Conservation (phyloP, 1,284 basidiomycete genomes). For the Wallemia hederae region DNA sequence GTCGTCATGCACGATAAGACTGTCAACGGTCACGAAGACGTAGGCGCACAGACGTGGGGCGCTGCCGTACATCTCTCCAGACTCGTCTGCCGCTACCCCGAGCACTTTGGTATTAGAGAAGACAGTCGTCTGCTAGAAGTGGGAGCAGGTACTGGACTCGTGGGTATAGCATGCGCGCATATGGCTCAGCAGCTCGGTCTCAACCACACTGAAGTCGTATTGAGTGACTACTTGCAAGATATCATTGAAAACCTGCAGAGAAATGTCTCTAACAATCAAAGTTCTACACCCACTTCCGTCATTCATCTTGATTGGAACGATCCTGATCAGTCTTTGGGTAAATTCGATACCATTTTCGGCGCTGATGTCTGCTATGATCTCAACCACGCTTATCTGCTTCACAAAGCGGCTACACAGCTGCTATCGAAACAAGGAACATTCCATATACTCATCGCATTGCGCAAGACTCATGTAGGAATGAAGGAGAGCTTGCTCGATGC, state of each 20-base stretch:
- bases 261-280: slow-evolving; percentile 35
- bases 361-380: slow-evolving; percentile 21
- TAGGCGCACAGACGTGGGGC: slow-evolving; percentile 79
- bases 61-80: slow-evolving; percentile 53
- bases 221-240: slow-evolving; percentile 47
- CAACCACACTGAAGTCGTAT: slow-evolving; percentile 22
- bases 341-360: slow-evolving; percentile 38
- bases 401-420: neutral
- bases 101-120: slow-evolving; percentile 23
- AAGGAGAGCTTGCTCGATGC: slow-evolving; percentile 26
- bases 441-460: slow-evolving; percentile 43
- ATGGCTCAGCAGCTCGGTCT: slow-evolving; percentile 15
- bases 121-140: slow-evolving; percentile 37
- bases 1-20: slow-evolving; percentile 40
- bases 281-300: neutral
- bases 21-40: slow-evolving; percentile 36
- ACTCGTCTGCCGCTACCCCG: slow-evolving; percentile 33
- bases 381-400: neutral
- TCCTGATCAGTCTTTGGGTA: slow-evolving; percentile 8
- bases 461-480: slow-evolving; percentile 31
- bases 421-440: slow-evolving; percentile 19
- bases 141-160: slow-evolving; percentile 60
- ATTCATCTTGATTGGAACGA: slow-evolving; percentile 5
- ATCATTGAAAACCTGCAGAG: slow-evolving; percentile 39
- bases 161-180: slow-evolving; percentile 31